Evolutionary conservation across 2,329 filamentous ascomycete genomes (phyloP), one percentile per base, ranked within the genome.

Genomic region (Talaromyces amestolkiae): DNA sequence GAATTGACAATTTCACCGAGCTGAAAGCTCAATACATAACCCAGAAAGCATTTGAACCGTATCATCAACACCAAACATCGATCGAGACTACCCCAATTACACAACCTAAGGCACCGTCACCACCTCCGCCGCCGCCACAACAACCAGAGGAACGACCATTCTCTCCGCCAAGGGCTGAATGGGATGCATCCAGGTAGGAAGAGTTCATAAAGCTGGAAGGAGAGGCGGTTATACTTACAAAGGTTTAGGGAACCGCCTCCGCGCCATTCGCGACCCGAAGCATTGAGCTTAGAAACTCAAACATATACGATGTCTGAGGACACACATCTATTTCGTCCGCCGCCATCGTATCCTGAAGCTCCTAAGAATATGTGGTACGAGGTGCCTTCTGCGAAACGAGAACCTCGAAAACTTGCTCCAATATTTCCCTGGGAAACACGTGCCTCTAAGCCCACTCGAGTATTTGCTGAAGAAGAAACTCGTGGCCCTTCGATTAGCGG

Each of bases 351-450:
- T 72, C 91, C 93, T 2, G 91, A 92, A 73, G 91, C 92, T 19
- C 92, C 93, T 0, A 90, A 85, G 76, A 86, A 93, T 73, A 93
- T 97, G 91, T 95, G 90, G 84, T 97, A 95, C 75, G 83, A 94
- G 71, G 85, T 96, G 41, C 93, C 93, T 5, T 74, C 70, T 45
- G 76, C 74, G 39, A 77, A 87, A 64, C 86, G 87, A 24, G 83
- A 86, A 58, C 81, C 84, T 51, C 82, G 88, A 69, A 85, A 81
- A 67, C 85, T 88, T 15, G 84, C 85, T 58, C 84, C 88, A 3
- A 89, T 98, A 58, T 99, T 99, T 76, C 95, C 95, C 0, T 99
- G 95, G 95, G 95, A 99, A 77, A 79, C 78, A 49, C 81, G 88
- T 65, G 86, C 86, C 67, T 84, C 89, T 13, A 86, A 83, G 71